Evolutionary conservation across 1,139 yeast genomes (phyloP).

Genomic region (Yamadazyma siamensis): DNA sequence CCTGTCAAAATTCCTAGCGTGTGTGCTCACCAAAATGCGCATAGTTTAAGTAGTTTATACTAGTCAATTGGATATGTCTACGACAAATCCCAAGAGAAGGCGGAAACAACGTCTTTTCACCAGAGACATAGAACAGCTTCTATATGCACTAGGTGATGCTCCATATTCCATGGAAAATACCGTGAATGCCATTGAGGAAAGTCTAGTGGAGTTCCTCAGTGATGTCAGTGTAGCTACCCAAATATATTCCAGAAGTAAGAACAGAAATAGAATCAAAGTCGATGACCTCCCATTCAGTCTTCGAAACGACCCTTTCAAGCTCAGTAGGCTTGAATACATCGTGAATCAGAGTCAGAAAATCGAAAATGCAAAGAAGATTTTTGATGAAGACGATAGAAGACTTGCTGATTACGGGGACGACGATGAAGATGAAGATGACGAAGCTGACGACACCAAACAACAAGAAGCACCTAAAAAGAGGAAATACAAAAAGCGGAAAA

Average conservation of each 20-base stretch:
- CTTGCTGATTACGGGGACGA: slow-evolving; percentile 12
- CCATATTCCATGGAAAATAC: slow-evolving; percentile 76
- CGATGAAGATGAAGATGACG: slow-evolving; percentile 8
- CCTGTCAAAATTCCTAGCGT: no score
- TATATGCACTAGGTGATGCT: slow-evolving; percentile 87
- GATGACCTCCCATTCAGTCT: slow-evolving; percentile 88
- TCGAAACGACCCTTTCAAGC: slow-evolving; percentile 75
- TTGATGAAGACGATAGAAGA: slow-evolving; percentile 51
- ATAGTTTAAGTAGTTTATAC: no score
- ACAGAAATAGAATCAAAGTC: slow-evolving; percentile 72
- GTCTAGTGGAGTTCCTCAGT: slow-evolving; percentile 71
- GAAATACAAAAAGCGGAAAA: slow-evolving; percentile 9
- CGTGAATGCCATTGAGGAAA: slow-evolving; percentile 76
- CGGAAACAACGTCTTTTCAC: slow-evolving; percentile 48
- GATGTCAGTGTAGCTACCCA: slow-evolving; percentile 43
- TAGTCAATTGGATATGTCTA: no score
- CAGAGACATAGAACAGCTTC: slow-evolving; percentile 66
- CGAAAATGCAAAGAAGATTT: slow-evolving; percentile 76
- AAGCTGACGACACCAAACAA: slow-evolving; percentile 4
- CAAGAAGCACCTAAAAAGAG: slow-evolving; percentile 6
- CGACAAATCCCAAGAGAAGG: no score
- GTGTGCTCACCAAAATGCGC: no score
- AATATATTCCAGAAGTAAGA: slow-evolving; percentile 28
- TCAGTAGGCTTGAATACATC: slow-evolving; percentile 81
- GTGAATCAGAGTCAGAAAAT: slow-evolving; percentile 72